Evolutionary conservation across 305 asterid genomes (phyloP).

Genomic region (Nicotiana rustica): DNA sequence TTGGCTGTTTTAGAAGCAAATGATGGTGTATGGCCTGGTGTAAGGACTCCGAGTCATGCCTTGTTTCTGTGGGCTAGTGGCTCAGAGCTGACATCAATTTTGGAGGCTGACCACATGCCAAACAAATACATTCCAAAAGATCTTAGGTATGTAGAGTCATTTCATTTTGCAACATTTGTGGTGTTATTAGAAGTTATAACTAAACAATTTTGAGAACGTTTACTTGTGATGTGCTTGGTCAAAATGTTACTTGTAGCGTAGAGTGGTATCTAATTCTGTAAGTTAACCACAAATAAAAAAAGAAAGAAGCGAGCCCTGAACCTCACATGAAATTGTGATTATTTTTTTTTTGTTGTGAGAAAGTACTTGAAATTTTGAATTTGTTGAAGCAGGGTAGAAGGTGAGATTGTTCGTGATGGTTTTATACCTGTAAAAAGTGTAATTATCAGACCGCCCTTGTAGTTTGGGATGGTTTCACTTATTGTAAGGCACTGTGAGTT

Average conservation of each 20-base stretch:
- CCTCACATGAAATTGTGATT: background rate
- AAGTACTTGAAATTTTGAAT: too few species aligned
- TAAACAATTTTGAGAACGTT: background rate
- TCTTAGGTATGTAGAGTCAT: slow-evolving; percentile 59
- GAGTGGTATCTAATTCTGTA: background rate
- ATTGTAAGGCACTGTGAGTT: background rate
- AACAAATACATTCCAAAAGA: slow-evolving; percentile 88
- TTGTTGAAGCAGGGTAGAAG: too few species aligned
- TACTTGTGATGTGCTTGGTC: background rate
- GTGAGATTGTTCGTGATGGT: too few species aligned
- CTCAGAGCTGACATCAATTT: slow-evolving; percentile 82
- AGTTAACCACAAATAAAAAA: background rate
- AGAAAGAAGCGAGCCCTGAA: background rate
- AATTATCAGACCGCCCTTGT: background rate
- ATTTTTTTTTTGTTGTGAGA: too few species aligned
- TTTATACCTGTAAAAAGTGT: too few species aligned
- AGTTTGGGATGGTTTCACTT: background rate
- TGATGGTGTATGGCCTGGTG: slow-evolving; percentile 91
- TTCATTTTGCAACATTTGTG: background rate
- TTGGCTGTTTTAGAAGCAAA: slow-evolving; percentile 91
- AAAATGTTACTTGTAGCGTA: background rate
- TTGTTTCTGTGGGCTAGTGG: slow-evolving; percentile 98
- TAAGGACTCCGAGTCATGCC: slow-evolving; percentile 87
- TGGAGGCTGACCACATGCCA: slow-evolving; percentile 97
- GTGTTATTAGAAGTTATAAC: background rate